phyloP scores from a whole-genome alignment of 768 basidiomycete species.

The Mycena galopus region DNA sequence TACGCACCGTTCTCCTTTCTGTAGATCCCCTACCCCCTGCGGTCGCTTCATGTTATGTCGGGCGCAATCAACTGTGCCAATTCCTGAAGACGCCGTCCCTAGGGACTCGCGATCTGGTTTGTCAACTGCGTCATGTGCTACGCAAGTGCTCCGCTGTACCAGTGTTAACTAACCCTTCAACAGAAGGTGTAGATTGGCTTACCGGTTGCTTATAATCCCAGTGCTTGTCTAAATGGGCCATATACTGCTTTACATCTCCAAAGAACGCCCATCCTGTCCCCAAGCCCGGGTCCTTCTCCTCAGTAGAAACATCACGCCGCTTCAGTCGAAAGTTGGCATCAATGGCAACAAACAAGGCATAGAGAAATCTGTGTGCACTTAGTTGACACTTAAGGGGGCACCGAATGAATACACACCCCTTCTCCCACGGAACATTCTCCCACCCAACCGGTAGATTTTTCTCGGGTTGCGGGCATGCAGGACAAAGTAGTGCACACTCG shows the following conservation, averaged over 20 bases:
- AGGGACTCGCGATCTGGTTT: conserved; percentile 19
- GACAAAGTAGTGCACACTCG: too few relatives aligned
- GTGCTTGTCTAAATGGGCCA: background rate
- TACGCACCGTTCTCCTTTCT: conserved; percentile 36
- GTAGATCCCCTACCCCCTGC: conserved; percentile 34
- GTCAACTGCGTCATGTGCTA: too few relatives aligned
- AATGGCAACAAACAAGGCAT: conserved; percentile 24
- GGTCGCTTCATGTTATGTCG: conserved; percentile 33
- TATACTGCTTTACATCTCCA: background rate
- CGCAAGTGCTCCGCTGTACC: conserved; percentile 9
- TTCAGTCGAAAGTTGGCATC: conserved; percentile 42
- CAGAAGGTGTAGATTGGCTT: background rate
- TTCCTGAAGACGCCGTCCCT: conserved; percentile 33
- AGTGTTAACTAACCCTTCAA: background rate
- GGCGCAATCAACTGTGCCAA: conserved; percentile 37
- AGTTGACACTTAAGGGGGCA: too few relatives aligned
- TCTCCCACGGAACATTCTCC: conserved; percentile 25
- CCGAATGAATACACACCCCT: background rate
- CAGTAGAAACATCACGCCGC: conserved; percentile 23
- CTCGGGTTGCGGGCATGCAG: conserved; percentile 43
- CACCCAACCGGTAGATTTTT: conserved; percentile 41
- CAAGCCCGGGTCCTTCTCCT: conserved; percentile 3
- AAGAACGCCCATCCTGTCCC: conserved; percentile 5
- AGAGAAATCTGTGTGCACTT: background rate
- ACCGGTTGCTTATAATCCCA: conserved; percentile 3